Conservation (phyloP, 345 rosid species). For the Gossypium thurberi region DNA sequence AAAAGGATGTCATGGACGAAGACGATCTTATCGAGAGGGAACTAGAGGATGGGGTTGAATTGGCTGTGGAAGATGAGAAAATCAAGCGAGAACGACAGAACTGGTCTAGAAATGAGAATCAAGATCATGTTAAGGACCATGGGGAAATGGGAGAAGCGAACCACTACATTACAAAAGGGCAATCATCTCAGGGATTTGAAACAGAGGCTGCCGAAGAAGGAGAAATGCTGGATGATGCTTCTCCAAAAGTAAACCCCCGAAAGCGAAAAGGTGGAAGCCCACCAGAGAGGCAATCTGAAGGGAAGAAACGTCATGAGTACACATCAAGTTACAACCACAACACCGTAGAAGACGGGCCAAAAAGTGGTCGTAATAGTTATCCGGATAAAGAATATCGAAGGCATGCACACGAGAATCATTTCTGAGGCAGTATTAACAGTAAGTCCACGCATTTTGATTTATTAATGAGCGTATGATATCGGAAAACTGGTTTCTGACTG, state of each 20-base stretch:
- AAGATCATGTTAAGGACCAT: conserved; percentile 25
- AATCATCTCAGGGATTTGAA: conserved; percentile 15
- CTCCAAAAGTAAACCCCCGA: conserved; percentile 38
- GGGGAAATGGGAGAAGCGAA: conserved; percentile 47
- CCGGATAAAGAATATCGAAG: conserved; percentile 37
- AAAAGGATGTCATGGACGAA: conserved; percentile 65
- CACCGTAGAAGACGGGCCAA: conserved; percentile 24
- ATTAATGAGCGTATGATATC: conserved; percentile 1
- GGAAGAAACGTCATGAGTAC: conserved; percentile 47
- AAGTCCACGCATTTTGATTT: too few relatives aligned
- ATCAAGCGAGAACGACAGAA: conserved; percentile 44
- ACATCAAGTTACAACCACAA: conserved; percentile 20
- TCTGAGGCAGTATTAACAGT: conserved; percentile 17
- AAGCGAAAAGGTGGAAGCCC: conserved; percentile 71
- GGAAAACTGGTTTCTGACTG: neutral
- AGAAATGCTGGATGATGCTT: conserved; percentile 54
- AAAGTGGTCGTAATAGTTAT: conserved; percentile 17
- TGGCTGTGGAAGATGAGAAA: conserved; percentile 63
- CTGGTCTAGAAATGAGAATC: conserved; percentile 35
- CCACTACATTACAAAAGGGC: conserved; percentile 28
- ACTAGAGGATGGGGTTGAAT: conserved; percentile 65
- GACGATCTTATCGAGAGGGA: conserved; percentile 73
- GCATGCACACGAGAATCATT: conserved; percentile 37
- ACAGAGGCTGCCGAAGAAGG: conserved; percentile 49
- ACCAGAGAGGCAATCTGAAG: conserved; percentile 44